Evolutionary conservation across 2,329 filamentous ascomycete genomes (phyloP).

Genomic region (Neofusicoccum kwambonambiense): DNA sequence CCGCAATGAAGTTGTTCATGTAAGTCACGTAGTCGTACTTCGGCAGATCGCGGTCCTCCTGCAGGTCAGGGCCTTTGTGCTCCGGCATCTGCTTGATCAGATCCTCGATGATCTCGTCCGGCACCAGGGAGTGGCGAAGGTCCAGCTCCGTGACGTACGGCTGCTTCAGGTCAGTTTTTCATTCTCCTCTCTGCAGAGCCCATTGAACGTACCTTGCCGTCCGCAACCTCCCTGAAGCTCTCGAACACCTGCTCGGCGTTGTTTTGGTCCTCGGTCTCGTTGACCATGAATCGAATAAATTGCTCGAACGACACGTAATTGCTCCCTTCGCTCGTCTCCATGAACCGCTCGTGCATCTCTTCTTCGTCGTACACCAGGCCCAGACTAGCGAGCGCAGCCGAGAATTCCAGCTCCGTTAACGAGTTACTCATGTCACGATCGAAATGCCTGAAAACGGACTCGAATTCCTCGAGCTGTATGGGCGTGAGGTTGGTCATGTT

Average conservation of each 20-base stretch:
- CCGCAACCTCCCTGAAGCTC: conserved; percentile 93
- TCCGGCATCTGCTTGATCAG: conserved; percentile 81
- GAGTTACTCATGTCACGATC: conserved; percentile 90
- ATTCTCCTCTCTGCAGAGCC: neutral
- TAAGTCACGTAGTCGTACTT: conserved; percentile 97
- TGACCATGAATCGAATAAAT: conserved; percentile 99
- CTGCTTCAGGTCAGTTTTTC: conserved; percentile 31
- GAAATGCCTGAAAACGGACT: conserved; percentile 97
- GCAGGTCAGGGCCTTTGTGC: conserved; percentile 81
- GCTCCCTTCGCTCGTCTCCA: conserved; percentile 76
- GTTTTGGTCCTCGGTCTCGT: conserved; percentile 98
- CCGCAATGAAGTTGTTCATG: conserved; percentile 71
- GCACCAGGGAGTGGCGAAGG: conserved; percentile 88
- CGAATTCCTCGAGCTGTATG: conserved; percentile 97
- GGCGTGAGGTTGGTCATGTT: conserved; percentile 99
- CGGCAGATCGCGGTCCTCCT: conserved; percentile 76
- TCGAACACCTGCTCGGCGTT: conserved; percentile 98
- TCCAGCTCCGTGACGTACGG: conserved; percentile 98
- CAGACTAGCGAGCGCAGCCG: conserved; percentile 88
- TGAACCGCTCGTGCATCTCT: conserved; percentile 96
- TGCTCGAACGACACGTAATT: conserved; percentile 93
- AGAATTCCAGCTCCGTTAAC: conserved; percentile 91
- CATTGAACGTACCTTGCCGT: conserved; percentile 68
- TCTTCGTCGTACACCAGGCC: conserved; percentile 95
- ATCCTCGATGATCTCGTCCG: conserved; percentile 95